A percentile compares a stretch with the other conserved stretches of the same genome.
These are phyloP conservation scores for Solanum pinnatisectum DNA, from an alignment of 257 asterid genomes.

Conservation along the genomic window DNA sequence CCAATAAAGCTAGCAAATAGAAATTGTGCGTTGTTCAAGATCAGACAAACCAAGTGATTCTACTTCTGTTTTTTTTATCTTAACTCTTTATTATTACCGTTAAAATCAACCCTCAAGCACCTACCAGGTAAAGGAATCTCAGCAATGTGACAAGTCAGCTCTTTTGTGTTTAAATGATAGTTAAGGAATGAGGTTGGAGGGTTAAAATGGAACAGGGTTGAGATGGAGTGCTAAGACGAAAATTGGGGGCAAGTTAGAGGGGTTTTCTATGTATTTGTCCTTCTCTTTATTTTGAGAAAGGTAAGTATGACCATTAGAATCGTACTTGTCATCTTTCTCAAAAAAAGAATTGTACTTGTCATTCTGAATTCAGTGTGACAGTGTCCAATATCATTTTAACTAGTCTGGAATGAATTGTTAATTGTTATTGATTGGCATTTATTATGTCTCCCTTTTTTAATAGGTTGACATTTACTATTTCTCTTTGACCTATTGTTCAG, in stretches of 20 bases:
- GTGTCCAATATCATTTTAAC: neutral
- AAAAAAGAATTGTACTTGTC: neutral
- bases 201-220: neutral
- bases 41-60: neutral
- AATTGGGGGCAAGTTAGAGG: neutral
- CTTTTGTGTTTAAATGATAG: neutral
- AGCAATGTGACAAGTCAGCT: neutral
- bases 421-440: neutral
- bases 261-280: neutral
- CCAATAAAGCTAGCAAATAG: neutral
- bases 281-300: neutral
- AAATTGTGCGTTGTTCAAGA: neutral
- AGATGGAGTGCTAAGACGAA: neutral
- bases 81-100: neutral
- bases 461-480: neutral
- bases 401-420: neutral
- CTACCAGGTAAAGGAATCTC: neutral
- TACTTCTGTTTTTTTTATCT: neutral
- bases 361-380: neutral
- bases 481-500: slow-evolving; percentile 26
- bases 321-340: neutral
- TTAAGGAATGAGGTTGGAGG: neutral
- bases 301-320: neutral
- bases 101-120: neutral
- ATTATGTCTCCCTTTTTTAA: neutral